Evolutionary conservation across 148 eudicot species (phyloP).

Genomic region (Cornus florida): DNA sequence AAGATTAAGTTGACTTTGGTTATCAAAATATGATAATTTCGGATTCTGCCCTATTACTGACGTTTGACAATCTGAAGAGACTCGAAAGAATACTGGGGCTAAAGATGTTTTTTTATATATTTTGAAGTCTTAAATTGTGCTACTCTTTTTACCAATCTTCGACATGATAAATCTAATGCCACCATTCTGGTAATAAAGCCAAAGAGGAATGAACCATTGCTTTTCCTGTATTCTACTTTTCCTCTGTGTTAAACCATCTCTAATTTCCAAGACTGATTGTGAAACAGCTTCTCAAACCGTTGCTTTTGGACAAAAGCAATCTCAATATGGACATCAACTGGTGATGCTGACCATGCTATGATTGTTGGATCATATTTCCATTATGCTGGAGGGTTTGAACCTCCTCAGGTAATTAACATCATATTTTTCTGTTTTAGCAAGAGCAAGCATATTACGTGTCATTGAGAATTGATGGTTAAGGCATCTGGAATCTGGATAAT

Average conservation of each 20-base stretch:
- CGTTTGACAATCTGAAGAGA: no score
- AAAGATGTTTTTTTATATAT: no score
- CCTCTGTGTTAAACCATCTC: not conserved
- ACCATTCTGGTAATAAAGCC: not conserved
- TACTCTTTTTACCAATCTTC: not conserved
- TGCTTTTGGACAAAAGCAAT: slow-evolving; percentile 97
- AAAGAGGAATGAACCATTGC: not conserved
- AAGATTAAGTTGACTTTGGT: no score
- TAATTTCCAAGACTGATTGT: not conserved
- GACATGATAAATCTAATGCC: not conserved
- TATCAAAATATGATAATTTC: no score
- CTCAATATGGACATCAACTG: slow-evolving; percentile 96
- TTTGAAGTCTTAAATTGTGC: not conserved
- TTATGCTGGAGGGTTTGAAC: slow-evolving; percentile 95
- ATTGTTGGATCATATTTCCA: slow-evolving; percentile 97
- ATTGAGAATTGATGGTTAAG: not conserved
- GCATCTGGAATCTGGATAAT: not conserved
- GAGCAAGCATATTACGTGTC: not conserved
- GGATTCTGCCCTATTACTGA: no score
- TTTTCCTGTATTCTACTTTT: not conserved
- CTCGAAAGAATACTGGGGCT: no score
- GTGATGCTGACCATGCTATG: slow-evolving; percentile 86
- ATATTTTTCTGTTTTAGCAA: not conserved
- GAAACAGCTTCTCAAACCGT: slow-evolving; percentile 85
- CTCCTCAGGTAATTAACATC: slow-evolving; percentile 72